These are phyloP conservation scores for Ceratocystis cacaofunesta DNA, from an alignment of 2,329 filamentous ascomycete genomes.

Conservation along the genomic window DNA sequence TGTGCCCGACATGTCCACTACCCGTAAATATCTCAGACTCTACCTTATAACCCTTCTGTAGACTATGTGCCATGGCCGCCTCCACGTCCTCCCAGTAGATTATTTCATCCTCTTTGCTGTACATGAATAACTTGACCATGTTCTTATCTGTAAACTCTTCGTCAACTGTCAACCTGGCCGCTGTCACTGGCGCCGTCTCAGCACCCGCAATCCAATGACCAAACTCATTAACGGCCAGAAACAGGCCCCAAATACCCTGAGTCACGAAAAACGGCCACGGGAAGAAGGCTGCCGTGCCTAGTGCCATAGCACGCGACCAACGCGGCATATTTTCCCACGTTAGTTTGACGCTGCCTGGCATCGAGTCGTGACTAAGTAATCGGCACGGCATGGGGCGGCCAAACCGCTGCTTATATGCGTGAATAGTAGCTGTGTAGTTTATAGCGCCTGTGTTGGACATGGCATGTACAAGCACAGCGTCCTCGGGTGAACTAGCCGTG, in stretches of 20 bases:
- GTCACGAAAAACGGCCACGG: constrained; percentile 36
- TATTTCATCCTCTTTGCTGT: constrained; percentile 42
- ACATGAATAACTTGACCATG: constrained; percentile 40
- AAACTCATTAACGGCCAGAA: constrained; percentile 26
- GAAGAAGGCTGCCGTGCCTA: constrained; percentile 33
- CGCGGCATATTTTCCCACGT: constrained; percentile 30
- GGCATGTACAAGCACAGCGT: constrained; percentile 33
- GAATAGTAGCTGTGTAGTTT: constrained; percentile 34
- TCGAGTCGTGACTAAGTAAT: constrained; percentile 38
- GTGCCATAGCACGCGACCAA: constrained; percentile 39
- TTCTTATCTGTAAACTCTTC: constrained; percentile 24
- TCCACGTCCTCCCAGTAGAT: constrained; percentile 42
- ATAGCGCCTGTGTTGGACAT: constrained; percentile 47
- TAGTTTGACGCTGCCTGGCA: constrained; percentile 34
- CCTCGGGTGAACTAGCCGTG: constrained; percentile 20
- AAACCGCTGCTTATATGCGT: constrained; percentile 30
- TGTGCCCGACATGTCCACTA: constrained; percentile 46
- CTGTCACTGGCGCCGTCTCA: constrained; percentile 28
- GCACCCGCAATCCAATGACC: constrained; percentile 26
- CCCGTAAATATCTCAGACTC: constrained; percentile 39
- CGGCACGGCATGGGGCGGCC: constrained; percentile 31
- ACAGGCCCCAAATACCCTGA: constrained; percentile 31
- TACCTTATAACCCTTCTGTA: constrained; percentile 33
- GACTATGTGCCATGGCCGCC: constrained; percentile 35
- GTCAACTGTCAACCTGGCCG: constrained; percentile 22